Conservation (phyloP, 2,329 filamentous ascomycete species). For the Xylaria sp. region DNA sequence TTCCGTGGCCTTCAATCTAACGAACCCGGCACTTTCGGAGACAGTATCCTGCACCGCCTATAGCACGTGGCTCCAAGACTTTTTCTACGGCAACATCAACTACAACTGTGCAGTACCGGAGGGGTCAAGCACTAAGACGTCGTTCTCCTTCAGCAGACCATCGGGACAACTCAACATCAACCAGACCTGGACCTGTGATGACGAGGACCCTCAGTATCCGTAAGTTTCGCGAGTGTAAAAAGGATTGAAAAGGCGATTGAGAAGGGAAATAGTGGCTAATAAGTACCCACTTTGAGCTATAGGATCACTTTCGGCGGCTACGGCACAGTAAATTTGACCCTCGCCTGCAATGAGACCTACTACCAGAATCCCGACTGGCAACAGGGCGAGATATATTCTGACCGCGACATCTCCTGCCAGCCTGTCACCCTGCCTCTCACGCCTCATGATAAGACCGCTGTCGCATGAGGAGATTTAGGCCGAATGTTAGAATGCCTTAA, state of each 20-base stretch:
- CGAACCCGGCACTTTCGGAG: conserved; percentile 58
- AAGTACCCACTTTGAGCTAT: background rate
- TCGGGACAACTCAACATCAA: conserved; percentile 55
- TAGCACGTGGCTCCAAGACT: conserved; percentile 59
- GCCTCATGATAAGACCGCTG: conserved; percentile 52
- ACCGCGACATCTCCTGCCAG: conserved; percentile 50
- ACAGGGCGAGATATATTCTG: conserved; percentile 55
- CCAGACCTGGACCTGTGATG: conserved; percentile 62
- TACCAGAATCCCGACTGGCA: conserved; percentile 55
- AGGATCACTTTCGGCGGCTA: conserved; percentile 51
- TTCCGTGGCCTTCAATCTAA: conserved; percentile 61
- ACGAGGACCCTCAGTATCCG: conserved; percentile 54
- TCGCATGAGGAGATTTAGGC: conserved; percentile 46
- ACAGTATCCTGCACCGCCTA: conserved; percentile 54
- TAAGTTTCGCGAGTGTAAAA: conserved; percentile 41
- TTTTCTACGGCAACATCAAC: conserved; percentile 60
- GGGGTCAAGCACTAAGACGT: conserved; percentile 49
- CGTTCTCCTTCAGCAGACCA: conserved; percentile 58
- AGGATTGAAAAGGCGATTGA: background rate
- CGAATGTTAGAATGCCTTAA: background rate
- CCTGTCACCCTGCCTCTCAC: conserved; percentile 48
- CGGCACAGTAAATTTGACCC: conserved; percentile 51
- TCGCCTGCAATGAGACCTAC: conserved; percentile 52
- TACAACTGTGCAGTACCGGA: conserved; percentile 58
- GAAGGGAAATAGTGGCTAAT: background rate